A percentile compares a stretch with the other conserved stretches of the same genome.
Evolutionary conservation across 768 basidiomycete species (phyloP).

Genomic region (Hygrophoropsis aurantiaca): DNA sequence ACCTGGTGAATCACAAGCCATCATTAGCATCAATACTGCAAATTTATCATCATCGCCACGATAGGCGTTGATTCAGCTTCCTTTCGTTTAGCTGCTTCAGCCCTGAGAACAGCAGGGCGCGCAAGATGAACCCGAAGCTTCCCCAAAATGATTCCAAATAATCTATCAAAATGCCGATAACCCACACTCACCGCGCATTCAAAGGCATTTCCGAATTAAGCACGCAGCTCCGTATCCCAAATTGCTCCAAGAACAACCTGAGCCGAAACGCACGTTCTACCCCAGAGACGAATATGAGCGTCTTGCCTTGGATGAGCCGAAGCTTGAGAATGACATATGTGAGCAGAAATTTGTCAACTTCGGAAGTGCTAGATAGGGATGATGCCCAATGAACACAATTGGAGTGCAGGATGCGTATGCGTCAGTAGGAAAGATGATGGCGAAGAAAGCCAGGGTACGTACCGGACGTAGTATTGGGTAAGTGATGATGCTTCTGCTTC

Average conservation of each 20-base stretch:
- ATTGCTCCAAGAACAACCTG: constrained; percentile 98
- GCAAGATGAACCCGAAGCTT: no score
- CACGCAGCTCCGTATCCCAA: constrained; percentile 94
- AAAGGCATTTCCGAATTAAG: constrained; percentile 94
- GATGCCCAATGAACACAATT: no score
- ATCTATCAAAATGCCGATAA: no score
- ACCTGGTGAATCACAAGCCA: constrained; percentile 58
- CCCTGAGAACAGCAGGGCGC: no score
- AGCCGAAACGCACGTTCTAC: constrained; percentile 93
- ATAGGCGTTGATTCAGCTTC: background rate
- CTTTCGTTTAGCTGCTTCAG: no score
- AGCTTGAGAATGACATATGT: constrained; percentile 96
- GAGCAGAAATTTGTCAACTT: constrained; percentile 96
- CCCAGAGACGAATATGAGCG: constrained; percentile 94
- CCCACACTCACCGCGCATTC: constrained; percentile 76
- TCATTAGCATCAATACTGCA: no score
- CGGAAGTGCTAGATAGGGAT: constrained; percentile 61
- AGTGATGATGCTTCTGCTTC: constrained; percentile 80
- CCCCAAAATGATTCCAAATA: no score
- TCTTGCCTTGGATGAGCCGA: constrained; percentile 93
- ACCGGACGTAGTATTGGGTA: constrained; percentile 85
- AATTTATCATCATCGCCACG: no score
- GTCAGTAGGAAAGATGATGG: no score
- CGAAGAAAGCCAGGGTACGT: constrained; percentile 18
- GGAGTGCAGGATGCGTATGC: no score